These are phyloP conservation scores for Populus tomentosa DNA, from an alignment of 441 rosid species.

Conservation along the genomic window DNA sequence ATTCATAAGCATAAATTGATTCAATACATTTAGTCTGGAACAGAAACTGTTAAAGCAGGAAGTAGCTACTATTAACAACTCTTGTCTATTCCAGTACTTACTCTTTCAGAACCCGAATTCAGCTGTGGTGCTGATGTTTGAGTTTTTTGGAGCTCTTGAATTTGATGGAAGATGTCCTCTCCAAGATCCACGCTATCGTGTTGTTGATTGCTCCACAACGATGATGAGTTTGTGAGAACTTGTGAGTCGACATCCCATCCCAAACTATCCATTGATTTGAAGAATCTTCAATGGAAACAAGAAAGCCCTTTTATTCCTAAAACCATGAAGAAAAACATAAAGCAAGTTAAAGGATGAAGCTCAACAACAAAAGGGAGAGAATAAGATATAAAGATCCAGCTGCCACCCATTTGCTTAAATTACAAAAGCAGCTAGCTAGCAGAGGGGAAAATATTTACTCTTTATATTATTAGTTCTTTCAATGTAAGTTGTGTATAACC, in stretches of 20 bases:
- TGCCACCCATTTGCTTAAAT: background rate
- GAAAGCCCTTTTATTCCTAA: background rate
- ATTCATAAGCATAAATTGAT: background rate
- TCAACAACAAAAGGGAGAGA: background rate
- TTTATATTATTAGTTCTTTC: no score
- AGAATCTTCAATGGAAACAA: background rate
- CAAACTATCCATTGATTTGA: constrained; percentile 53
- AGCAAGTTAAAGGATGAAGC: background rate
- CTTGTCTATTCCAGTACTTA: constrained; percentile 16
- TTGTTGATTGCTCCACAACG: constrained; percentile 15
- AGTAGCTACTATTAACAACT: background rate
- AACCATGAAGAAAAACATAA: background rate
- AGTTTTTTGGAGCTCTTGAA: constrained; percentile 35
- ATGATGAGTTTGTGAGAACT: constrained; percentile 15
- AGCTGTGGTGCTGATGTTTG: constrained; percentile 14
- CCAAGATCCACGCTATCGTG: constrained; percentile 28
- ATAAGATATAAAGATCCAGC: background rate
- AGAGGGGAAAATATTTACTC: no score
- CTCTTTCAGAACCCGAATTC: constrained; percentile 24
- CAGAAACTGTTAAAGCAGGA: background rate
- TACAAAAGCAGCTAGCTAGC: no score
- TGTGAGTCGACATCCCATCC: constrained; percentile 49
- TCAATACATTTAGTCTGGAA: background rate
- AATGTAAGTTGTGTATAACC: background rate
- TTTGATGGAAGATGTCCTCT: constrained; percentile 30